Evolutionary conservation across 352 stramenopile genomes (phyloP).

Genomic region (Phytophthora megakarya): DNA sequence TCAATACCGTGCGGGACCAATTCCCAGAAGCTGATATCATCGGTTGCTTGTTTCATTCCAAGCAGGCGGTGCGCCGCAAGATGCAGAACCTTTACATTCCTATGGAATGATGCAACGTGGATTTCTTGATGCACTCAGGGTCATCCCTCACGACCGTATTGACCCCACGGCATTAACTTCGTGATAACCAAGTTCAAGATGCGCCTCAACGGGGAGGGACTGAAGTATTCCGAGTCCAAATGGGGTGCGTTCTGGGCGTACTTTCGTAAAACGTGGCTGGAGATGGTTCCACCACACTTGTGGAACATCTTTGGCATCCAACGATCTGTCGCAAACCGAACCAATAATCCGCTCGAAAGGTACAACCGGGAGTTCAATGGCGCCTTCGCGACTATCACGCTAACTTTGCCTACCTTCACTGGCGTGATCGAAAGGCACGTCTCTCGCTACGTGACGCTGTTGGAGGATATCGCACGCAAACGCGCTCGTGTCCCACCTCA

Average conservation of each 20-base stretch:
- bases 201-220: neutral
- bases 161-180: constrained; percentile 10
- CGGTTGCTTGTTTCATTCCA: constrained; percentile 31
- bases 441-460: constrained; percentile 1
- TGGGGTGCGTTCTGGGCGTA: constrained; percentile 19
- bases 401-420: constrained; percentile 14
- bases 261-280: constrained; percentile 24
- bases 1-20: constrained; percentile 16
- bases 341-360: constrained; percentile 32
- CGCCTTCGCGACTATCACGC: constrained; percentile 6
- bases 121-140: constrained; percentile 6
- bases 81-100: constrained; percentile 22
- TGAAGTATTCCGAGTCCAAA: neutral
- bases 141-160: constrained; percentile 3
- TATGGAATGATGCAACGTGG: neutral
- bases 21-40: constrained; percentile 20
- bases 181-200: neutral
- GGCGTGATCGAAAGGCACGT: constrained; percentile 17
- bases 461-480: constrained; percentile 9
- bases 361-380: constrained; percentile 29
- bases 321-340: constrained; percentile 12
- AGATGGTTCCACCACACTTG: neutral
- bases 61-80: constrained; percentile 19
- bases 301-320: constrained; percentile 28
- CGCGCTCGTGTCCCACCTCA: constrained; percentile 3